Evolutionary conservation across 2,329 filamentous ascomycete genomes (phyloP).

Genomic region (Aspergillus fischeri): DNA sequence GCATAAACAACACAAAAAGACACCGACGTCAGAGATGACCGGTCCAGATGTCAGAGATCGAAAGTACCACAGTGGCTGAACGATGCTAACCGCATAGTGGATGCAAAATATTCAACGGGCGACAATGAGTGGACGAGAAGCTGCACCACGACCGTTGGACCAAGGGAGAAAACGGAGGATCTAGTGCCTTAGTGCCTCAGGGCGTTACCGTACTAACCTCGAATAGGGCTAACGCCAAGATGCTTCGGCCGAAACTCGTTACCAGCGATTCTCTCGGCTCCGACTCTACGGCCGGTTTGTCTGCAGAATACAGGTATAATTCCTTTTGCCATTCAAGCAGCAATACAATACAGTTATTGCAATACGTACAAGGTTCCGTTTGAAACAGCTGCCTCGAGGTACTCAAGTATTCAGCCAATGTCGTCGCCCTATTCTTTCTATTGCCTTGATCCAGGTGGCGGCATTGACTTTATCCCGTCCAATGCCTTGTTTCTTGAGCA

Average conservation of each 20-base stretch:
- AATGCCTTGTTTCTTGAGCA: background rate
- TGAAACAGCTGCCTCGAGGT: too few relatives aligned
- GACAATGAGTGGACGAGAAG: background rate
- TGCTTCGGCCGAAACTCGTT: constrained; percentile 10
- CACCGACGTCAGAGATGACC: background rate
- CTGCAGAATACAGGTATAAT: background rate
- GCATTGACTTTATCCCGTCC: constrained; percentile 11
- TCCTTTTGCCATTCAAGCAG: too few relatives aligned
- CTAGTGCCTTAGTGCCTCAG: too few relatives aligned
- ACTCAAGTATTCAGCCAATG: background rate
- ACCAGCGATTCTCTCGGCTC: background rate
- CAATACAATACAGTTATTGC: background rate
- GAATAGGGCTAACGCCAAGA: constrained; percentile 1
- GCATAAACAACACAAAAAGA: constrained; percentile 4
- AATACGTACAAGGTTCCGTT: background rate
- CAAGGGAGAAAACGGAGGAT: constrained; percentile 2
- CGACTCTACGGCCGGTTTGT: constrained; percentile 8
- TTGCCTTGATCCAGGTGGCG: background rate
- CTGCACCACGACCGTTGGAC: constrained; percentile 10
- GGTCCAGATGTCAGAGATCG: constrained; percentile 2
- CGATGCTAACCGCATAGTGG: background rate
- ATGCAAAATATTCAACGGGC: background rate
- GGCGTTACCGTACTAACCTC: background rate
- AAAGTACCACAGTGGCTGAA: background rate
- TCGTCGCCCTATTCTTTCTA: background rate